These are phyloP conservation scores for Aspergillus biplanus DNA, from an alignment of 495 filamentous ascomycete species.

Conservation along the genomic window DNA sequence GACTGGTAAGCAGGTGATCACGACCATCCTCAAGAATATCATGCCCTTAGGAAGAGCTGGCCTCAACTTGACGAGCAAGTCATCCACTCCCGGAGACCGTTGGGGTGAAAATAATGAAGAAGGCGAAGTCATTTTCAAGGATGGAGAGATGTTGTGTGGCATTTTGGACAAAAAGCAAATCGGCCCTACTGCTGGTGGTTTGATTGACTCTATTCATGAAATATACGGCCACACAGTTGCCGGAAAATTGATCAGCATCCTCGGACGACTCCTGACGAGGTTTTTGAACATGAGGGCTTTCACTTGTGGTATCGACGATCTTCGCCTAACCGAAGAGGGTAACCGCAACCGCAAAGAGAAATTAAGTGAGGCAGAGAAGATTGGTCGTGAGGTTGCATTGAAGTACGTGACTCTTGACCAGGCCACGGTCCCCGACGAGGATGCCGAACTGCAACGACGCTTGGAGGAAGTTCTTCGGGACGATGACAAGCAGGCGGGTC, in stretches of 20 bases:
- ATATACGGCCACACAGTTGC: slow-evolving; percentile 87
- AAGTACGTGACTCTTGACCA: slow-evolving; percentile 91
- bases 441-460: slow-evolving; percentile 71
- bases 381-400: slow-evolving; percentile 81
- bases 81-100: slow-evolving; percentile 70
- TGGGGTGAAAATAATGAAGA: slow-evolving; percentile 78
- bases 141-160: slow-evolving; percentile 85
- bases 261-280: slow-evolving; percentile 87
- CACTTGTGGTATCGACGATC: slow-evolving; percentile 96
- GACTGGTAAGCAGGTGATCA: slow-evolving; percentile 98
- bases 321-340: slow-evolving; percentile 80
- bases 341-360: slow-evolving; percentile 71
- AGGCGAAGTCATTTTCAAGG: slow-evolving; percentile 78
- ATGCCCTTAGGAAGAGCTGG: slow-evolving; percentile 73
- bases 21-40: slow-evolving; percentile 92
- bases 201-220: slow-evolving; percentile 92
- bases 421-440: slow-evolving; percentile 56
- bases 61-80: slow-evolving; percentile 77
- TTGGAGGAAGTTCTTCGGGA: slow-evolving; percentile 91
- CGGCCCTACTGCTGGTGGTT: slow-evolving; percentile 81
- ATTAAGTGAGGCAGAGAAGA: slow-evolving; percentile 66
- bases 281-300: slow-evolving; percentile 93
- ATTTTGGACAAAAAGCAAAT: slow-evolving; percentile 97
- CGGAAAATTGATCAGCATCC: slow-evolving; percentile 81
- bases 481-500: slow-evolving; percentile 81